Evolutionary conservation across 306 rosid species (phyloP), one percentile per base, ranked within the genome.

Genomic region (Inga leiocalycina): DNA sequence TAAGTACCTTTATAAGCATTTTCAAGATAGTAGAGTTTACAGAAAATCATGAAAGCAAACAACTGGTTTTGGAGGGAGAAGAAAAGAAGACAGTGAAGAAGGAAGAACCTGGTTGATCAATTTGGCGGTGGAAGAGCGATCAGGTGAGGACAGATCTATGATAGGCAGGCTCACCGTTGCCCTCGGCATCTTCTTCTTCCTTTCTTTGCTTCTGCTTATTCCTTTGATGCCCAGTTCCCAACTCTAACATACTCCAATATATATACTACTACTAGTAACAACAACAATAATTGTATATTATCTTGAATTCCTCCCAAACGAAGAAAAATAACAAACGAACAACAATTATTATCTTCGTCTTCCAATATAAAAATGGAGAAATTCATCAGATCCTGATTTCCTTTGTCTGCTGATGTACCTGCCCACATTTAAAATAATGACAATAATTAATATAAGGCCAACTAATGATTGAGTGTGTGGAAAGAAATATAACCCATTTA

Each of bases 61-160:
- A 14, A 12, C 13, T 49, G 54, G 54, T 10, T 49, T 49, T 49
- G 16, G 54, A 49, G 54, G 16, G 54, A 16, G 5, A 49, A 48
- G 15, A 49, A 62, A 13, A 27, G 39, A 39, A 39, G 74, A 24
- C 4, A 37, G 22, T 41, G 16, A 71, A 12, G 35, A 16, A 43
- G 39, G 57, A 32, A 32, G n/a, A 65, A 88, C 98, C 97, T 91
- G 91, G 41, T 91, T 94, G 73, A 92, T 90, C 61, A 86, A 85
- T 75, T 41, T 59, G 83, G 92, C 95, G 4, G 87, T 39, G 81
- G 98, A 86, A 44, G 22, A 5, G n/a, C 90, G 92, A 52, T 93
- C 88, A 16, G 88, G 85, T 59, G 97, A 89, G 43, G 91, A 85
- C 57, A 95, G 87, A 89, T 93, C 95, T 44, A 93, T 66, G 85